Evolutionary conservation across 148 eudicot genomes (phyloP).

Genomic region (Oxyria digyna): DNA sequence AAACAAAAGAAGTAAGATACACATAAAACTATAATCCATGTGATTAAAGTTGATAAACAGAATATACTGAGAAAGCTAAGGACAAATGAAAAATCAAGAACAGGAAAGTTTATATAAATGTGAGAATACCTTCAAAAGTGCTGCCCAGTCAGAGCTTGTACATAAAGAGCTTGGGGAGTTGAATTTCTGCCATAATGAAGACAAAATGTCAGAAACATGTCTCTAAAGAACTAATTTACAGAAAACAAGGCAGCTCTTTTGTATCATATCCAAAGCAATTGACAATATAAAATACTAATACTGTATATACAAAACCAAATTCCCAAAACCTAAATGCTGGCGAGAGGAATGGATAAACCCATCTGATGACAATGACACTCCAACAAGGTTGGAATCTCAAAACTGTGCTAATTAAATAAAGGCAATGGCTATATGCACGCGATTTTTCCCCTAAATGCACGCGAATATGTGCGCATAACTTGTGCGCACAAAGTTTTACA

Average conservation of each 20-base stretch:
- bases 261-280: not conserved
- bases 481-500: no score
- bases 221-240: not conserved
- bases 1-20: not conserved
- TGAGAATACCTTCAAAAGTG: slow-evolving; percentile 66
- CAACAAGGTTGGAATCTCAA: not conserved
- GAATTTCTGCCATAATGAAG: slow-evolving; percentile 53
- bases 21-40: not conserved
- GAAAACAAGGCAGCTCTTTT: not conserved
- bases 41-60: not conserved
- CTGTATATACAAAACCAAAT: not conserved
- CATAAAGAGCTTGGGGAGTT: slow-evolving; percentile 91
- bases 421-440: no score
- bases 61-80: not conserved
- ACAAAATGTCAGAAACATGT: slow-evolving; percentile 8
- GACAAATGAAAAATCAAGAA: not conserved
- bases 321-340: not conserved
- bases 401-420: not conserved
- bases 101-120: not conserved
- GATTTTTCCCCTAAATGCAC: no score
- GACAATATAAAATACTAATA: not conserved
- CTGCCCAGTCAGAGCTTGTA: slow-evolving; percentile 78
- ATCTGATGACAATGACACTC: not conserved
- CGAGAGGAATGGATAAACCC: not conserved
- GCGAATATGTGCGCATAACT: no score